Percentiles rank a stretch among this genome's conserved stretches.
Evolutionary conservation across 495 filamentous ascomycete species (phyloP).

Genomic region (Aspergillus coremiiformis): DNA sequence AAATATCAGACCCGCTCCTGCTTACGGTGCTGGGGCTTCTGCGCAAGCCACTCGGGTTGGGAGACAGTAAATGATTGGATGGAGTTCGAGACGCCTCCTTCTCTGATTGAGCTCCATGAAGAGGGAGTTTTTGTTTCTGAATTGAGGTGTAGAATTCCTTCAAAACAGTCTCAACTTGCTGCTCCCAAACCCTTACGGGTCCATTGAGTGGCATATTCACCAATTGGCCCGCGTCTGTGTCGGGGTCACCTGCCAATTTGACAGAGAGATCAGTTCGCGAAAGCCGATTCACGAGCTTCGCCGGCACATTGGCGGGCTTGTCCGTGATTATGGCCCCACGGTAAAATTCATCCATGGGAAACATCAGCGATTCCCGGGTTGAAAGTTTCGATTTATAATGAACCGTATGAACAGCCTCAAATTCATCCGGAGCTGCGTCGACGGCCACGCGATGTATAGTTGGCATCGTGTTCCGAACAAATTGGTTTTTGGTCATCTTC

Average conservation of each 20-base stretch:
- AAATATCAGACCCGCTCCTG: slow-evolving; percentile 74
- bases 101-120: slow-evolving; percentile 57
- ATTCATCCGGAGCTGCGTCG: slow-evolving; percentile 61
- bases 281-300: slow-evolving; percentile 22
- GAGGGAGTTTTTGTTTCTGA: slow-evolving; percentile 71
- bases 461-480: slow-evolving; percentile 92
- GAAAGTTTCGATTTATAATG: slow-evolving; percentile 28
- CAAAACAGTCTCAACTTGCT: slow-evolving; percentile 79
- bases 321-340: slow-evolving; percentile 16
- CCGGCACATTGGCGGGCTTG: slow-evolving; percentile 8
- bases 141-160: slow-evolving; percentile 91
- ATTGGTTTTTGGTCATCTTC: slow-evolving; percentile 92
- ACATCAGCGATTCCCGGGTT: slow-evolving; percentile 10
- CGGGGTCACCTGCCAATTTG: slow-evolving; percentile 25
- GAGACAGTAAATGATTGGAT: slow-evolving; percentile 42
- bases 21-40: slow-evolving; percentile 84
- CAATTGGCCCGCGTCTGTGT: slow-evolving; percentile 47
- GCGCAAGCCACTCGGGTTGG: slow-evolving; percentile 54
- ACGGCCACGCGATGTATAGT: slow-evolving; percentile 71
- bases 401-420: slow-evolving; percentile 46
- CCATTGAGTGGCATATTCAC: slow-evolving; percentile 76
- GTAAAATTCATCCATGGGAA: slow-evolving; percentile 17
- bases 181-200: slow-evolving; percentile 73
- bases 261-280: slow-evolving; percentile 23
- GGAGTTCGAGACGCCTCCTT: slow-evolving; percentile 34